A percentile compares a stretch with the other conserved stretches of the same genome.
Conservation (phyloP, 2,329 filamentous ascomycete species). For the Ceratocystis colombiana region DNA sequence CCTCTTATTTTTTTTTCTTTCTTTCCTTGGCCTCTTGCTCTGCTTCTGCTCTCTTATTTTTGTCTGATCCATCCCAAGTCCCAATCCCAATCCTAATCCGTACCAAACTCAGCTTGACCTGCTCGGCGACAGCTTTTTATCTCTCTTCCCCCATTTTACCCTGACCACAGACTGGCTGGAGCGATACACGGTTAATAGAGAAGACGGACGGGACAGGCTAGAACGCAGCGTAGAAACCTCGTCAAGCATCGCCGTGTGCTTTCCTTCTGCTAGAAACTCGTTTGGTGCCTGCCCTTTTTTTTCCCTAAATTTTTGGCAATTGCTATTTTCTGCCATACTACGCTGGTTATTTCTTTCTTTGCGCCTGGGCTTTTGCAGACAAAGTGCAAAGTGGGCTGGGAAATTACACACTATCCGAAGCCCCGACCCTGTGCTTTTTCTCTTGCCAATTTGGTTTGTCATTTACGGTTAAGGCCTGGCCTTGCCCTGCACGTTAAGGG, state of each 20-base stretch:
- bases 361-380: conserved; percentile 2
- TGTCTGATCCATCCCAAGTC: conserved; percentile 7
- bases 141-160: background rate
- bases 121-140: background rate
- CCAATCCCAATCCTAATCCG: conserved; percentile 7
- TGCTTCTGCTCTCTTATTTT: background rate
- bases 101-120: conserved; percentile 10
- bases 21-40: background rate
- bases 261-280: background rate
- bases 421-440: conserved; percentile 26
- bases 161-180: background rate
- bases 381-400: conserved; percentile 23
- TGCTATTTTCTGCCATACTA: background rate
- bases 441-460: conserved; percentile 25
- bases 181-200: background rate
- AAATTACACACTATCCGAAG: conserved; percentile 25
- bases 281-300: no score
- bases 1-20: background rate
- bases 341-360: conserved; percentile 8
- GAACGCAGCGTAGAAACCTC: background rate
- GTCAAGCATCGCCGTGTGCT: background rate
- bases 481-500: conserved; percentile 22
- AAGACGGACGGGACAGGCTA: background rate
- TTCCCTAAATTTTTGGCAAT: background rate
- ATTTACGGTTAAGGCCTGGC: conserved; percentile 26